A percentile compares a stretch with the other conserved stretches of the same genome.
Evolutionary conservation across 2,329 filamentous ascomycete genomes (phyloP).

Genomic region (Cordyceps cateniannulata): DNA sequence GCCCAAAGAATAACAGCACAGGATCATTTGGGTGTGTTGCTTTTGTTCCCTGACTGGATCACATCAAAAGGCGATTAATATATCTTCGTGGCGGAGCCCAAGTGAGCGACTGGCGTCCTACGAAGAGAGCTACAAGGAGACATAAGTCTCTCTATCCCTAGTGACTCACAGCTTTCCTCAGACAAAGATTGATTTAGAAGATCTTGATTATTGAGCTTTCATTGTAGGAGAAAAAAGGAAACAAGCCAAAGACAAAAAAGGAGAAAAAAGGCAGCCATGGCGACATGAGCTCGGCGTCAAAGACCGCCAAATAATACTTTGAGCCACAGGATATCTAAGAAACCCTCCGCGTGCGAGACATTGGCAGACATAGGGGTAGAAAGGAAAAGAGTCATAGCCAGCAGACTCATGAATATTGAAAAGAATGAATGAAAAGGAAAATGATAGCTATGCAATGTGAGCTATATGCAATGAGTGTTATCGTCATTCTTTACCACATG

Average conservation of each 20-base stretch:
- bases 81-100: too few relatives aligned
- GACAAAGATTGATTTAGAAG: too few relatives aligned
- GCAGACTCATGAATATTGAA: background rate
- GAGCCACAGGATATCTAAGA: background rate
- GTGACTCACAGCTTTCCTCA: too few relatives aligned
- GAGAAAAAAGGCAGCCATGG: background rate
- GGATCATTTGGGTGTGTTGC: too few relatives aligned
- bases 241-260: too few relatives aligned
- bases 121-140: too few relatives aligned
- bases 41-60: too few relatives aligned
- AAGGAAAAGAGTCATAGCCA: background rate
- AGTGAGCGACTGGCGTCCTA: too few relatives aligned
- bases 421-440: background rate
- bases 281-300: background rate
- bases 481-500: conserved; percentile 45
- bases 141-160: too few relatives aligned
- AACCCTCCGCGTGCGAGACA: background rate
- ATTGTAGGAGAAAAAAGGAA: background rate
- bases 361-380: background rate
- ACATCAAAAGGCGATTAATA: too few relatives aligned
- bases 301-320: background rate
- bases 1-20: too few relatives aligned
- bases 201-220: background rate
- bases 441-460: background rate
- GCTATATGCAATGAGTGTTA: background rate